Evolutionary conservation across 306 rosid genomes (phyloP).

Genomic region (Abrus pulchellus): DNA sequence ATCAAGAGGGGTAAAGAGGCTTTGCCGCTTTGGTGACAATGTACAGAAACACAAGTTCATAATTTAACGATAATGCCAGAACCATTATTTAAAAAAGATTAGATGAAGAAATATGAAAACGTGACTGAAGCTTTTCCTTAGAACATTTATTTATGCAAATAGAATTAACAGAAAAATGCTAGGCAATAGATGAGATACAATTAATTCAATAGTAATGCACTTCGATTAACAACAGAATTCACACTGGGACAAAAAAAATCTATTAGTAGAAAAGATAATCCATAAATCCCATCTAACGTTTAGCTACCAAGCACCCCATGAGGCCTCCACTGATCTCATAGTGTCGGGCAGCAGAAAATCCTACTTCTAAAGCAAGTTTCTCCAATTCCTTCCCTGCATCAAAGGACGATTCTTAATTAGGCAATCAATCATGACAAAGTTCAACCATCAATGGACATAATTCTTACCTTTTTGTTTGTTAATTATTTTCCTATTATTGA

Average conservation of each 20-base stretch:
- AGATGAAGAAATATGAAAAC: constrained; percentile 32
- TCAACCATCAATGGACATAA: constrained; percentile 31
- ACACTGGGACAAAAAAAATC: neutral
- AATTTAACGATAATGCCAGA: constrained; percentile 23
- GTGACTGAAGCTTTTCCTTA: constrained; percentile 13
- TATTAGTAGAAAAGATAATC: constrained; percentile 20
- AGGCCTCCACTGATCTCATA: constrained; percentile 90
- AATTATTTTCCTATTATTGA: constrained; percentile 4
- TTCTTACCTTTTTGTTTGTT: neutral
- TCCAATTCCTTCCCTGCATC: constrained; percentile 85
- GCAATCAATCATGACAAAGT: constrained; percentile 32
- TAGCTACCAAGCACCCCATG: constrained; percentile 91
- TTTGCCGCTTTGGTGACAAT: neutral
- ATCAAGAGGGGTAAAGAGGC: neutral
- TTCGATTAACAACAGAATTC: constrained; percentile 3
- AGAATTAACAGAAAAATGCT: constrained; percentile 18
- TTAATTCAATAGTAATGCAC: constrained; percentile 4
- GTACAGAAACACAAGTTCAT: neutral
- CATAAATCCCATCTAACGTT: constrained; percentile 50
- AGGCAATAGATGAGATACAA: neutral
- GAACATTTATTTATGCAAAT: constrained; percentile 30
- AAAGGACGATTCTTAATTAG: constrained; percentile 39
- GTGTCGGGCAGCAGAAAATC: constrained; percentile 75
- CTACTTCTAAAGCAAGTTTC: constrained; percentile 80
- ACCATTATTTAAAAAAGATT: constrained; percentile 20